Conservation (phyloP, 371 early-diverging fungal genomes). For the Choanephora cucurbitarum region DNA sequence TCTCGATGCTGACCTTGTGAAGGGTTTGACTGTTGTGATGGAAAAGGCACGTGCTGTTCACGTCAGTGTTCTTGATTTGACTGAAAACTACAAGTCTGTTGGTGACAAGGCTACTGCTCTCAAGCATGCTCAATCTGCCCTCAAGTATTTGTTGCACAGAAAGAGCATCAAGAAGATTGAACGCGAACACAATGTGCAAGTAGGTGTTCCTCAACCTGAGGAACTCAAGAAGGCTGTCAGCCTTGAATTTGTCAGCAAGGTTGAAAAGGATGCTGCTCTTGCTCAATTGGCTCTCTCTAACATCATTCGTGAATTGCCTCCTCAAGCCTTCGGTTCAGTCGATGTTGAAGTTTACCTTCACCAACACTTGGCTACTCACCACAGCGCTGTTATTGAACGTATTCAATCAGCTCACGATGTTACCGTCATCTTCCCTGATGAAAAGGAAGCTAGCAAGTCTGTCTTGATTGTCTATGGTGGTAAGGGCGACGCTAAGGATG, state of each 20-base stretch:
- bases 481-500: constrained; percentile 57
- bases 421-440: constrained; percentile 74
- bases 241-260: constrained; percentile 69
- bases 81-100: constrained; percentile 46
- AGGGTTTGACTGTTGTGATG: constrained; percentile 75
- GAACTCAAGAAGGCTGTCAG: constrained; percentile 36
- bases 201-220: constrained; percentile 46
- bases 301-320: constrained; percentile 41
- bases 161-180: constrained; percentile 68
- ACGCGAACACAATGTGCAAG: constrained; percentile 60
- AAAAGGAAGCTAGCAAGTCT: constrained; percentile 61
- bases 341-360: constrained; percentile 82
- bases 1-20: constrained; percentile 62
- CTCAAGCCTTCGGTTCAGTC: constrained; percentile 67
- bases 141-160: constrained; percentile 64
- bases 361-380: constrained; percentile 76
- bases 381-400: constrained; percentile 76
- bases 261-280: constrained; percentile 51
- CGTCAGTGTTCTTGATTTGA: constrained; percentile 56
- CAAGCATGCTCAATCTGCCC: constrained; percentile 59
- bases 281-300: constrained; percentile 52
- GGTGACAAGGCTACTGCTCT: constrained; percentile 48
- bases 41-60: constrained; percentile 74
- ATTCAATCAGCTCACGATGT: constrained; percentile 65
- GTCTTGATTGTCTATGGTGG: constrained; percentile 75